These are phyloP conservation scores for Atkinsonella texensis DNA, from an alignment of 2,329 filamentous ascomycete species.

Conservation along the genomic window DNA sequence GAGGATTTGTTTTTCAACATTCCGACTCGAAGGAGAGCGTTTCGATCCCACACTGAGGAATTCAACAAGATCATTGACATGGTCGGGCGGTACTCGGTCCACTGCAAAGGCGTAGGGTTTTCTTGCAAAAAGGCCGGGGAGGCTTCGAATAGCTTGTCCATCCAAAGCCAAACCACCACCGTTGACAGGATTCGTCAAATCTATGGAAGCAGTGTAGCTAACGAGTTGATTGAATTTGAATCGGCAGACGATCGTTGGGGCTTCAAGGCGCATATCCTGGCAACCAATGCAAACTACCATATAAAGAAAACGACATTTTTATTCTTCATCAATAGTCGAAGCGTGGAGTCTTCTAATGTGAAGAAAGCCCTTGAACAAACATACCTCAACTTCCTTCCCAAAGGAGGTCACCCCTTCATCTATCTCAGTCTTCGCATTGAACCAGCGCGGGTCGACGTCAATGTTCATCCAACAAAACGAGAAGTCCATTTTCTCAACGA, in stretches of 20 bases:
- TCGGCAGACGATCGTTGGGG: constrained; percentile 66
- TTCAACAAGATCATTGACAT: constrained; percentile 97
- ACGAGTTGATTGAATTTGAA: constrained; percentile 71
- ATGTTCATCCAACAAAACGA: constrained; percentile 91
- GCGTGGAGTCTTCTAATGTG: constrained; percentile 79
- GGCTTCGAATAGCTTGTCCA: constrained; percentile 67
- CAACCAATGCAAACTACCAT: constrained; percentile 89
- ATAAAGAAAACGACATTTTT: constrained; percentile 80
- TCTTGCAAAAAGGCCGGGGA: constrained; percentile 96
- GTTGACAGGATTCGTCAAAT: constrained; percentile 84
- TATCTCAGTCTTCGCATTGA: constrained; percentile 92
- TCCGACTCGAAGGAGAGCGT: constrained; percentile 75
- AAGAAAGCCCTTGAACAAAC: constrained; percentile 87
- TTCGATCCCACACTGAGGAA: constrained; percentile 84
- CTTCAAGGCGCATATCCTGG: constrained; percentile 69
- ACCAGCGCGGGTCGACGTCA: constrained; percentile 85
- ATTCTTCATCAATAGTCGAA: constrained; percentile 92
- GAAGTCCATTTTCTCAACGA: constrained; percentile 97
- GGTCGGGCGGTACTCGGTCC: constrained; percentile 84
- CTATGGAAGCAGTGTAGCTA: constrained; percentile 72
- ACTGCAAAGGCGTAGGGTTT: constrained; percentile 84
- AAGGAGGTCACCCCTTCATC: constrained; percentile 85
- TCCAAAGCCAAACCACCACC: constrained; percentile 58
- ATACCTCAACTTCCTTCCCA: constrained; percentile 78
- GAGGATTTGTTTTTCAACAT: constrained; percentile 98